These are phyloP conservation scores for Salvia hispanica DNA, from an alignment of 257 asterid species.

Conservation along the genomic window DNA sequence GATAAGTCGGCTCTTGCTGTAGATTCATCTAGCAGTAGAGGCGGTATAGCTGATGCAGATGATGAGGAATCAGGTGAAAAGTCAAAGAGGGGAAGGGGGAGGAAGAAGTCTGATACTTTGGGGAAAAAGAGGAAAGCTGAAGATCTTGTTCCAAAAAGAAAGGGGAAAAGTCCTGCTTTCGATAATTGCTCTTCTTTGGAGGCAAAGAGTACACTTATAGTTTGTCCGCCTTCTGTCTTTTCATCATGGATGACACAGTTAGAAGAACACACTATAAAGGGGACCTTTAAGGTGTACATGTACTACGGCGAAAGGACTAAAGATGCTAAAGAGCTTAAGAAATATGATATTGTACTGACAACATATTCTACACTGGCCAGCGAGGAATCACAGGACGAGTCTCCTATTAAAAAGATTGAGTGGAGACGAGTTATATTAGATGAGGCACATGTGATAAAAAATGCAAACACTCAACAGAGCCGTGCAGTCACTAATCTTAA, in stretches of 20 bases:
- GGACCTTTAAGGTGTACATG: conserved; percentile 62
- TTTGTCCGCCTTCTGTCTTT: conserved; percentile 78
- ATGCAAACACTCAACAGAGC: conserved; percentile 64
- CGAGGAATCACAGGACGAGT: conserved; percentile 50
- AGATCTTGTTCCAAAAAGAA: conserved; percentile 34
- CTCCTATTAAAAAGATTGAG: conserved; percentile 71
- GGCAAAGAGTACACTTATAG: conserved; percentile 58
- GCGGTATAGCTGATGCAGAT: conserved; percentile 33
- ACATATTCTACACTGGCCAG: conserved; percentile 64
- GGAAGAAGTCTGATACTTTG: conserved; percentile 28
- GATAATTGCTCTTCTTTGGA: conserved; percentile 27
- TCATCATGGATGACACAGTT: conserved; percentile 75
- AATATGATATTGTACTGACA: conserved; percentile 70
- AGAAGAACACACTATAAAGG: conserved; percentile 67
- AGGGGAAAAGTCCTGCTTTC: conserved; percentile 38
- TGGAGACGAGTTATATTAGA: conserved; percentile 87
- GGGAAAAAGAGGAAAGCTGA: conserved; percentile 40
- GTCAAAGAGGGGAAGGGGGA: conserved; percentile 54
- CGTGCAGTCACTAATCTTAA: conserved; percentile 67
- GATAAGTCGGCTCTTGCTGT: conserved; percentile 46
- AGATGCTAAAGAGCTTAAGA: conserved; percentile 57
- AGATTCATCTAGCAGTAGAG: conserved; percentile 33
- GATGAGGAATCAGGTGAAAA: conserved; percentile 36
- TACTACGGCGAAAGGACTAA: conserved; percentile 74
- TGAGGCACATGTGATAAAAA: conserved; percentile 85